Conservation (phyloP, 257 asterid genomes). For the Prunella vulgaris region DNA sequence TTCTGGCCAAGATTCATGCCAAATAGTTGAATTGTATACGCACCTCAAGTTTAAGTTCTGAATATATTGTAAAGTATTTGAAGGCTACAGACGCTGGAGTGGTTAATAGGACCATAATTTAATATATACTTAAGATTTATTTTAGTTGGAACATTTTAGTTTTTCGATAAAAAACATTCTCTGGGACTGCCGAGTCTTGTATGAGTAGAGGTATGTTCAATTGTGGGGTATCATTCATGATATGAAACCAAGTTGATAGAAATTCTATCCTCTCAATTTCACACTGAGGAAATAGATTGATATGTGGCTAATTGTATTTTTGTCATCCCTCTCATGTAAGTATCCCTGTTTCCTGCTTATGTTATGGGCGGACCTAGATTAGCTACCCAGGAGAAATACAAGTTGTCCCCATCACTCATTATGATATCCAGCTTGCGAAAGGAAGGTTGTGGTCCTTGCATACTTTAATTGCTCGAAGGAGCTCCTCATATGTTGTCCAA, state of each 20-base stretch:
- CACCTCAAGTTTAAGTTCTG: slow-evolving; percentile 4
- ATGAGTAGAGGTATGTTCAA: not conserved
- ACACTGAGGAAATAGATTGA: not conserved
- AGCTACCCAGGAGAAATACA: not conserved
- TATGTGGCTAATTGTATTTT: not conserved
- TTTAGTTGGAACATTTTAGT: not conserved
- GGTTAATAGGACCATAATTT: not conserved
- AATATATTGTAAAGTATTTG: not conserved
- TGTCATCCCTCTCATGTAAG: not conserved
- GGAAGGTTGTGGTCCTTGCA: not conserved
- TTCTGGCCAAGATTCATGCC: not conserved
- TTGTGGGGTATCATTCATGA: not conserved
- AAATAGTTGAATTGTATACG: slow-evolving; percentile 4
- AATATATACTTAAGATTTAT: not conserved
- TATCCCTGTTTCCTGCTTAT: not conserved
- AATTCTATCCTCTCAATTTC: not conserved
- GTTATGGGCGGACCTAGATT: not conserved
- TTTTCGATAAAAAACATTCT: not conserved
- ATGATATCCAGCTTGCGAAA: not conserved
- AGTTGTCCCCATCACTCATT: not conserved
- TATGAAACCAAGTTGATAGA: not conserved
- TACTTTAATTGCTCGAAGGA: not conserved
- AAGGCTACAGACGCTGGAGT: not conserved
- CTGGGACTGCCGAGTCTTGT: not conserved
- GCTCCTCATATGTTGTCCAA: not conserved